phyloP scores from a whole-genome alignment of 192 early-diverging fungal genomes.

The Glomus cerebriforme region DNA sequence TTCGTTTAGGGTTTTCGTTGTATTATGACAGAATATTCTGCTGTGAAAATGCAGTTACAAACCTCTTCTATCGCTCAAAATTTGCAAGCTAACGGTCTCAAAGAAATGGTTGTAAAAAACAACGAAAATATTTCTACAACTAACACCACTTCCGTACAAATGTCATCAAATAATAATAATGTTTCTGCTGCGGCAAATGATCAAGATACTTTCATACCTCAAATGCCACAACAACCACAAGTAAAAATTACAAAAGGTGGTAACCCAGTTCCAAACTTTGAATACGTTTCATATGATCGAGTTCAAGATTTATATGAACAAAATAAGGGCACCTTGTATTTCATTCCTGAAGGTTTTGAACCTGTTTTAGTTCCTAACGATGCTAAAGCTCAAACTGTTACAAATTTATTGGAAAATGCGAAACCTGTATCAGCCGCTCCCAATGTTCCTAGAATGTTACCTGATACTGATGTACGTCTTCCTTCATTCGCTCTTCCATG shows the following conservation, averaged over 20 bases:
- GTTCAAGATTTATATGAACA: slow-evolving; percentile 24
- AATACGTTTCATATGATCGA: slow-evolving; percentile 17
- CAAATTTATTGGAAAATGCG: slow-evolving; percentile 22
- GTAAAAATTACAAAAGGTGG: slow-evolving; percentile 11
- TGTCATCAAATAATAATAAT: not conserved
- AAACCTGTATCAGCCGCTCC: slow-evolving; percentile 16
- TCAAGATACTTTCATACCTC: slow-evolving; percentile 10
- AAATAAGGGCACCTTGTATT: slow-evolving; percentile 23
- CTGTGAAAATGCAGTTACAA: not conserved
- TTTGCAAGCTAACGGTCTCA: not conserved
- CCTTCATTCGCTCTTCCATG: slow-evolving; percentile 25
- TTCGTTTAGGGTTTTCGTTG: not conserved
- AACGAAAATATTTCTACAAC: not conserved
- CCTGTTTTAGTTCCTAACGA: slow-evolving; percentile 25
- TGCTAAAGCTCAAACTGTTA: slow-evolving; percentile 16
- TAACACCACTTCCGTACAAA: not conserved
- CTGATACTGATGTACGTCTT: slow-evolving; percentile 24
- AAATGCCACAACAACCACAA: slow-evolving; percentile 12
- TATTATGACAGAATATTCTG: not conserved
- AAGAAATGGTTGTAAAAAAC: not conserved
- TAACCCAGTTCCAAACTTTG: slow-evolving; percentile 15
- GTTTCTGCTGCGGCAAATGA: not conserved
- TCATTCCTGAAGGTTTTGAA: slow-evolving; percentile 25
- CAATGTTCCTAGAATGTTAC: slow-evolving; percentile 22
- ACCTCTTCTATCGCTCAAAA: not conserved